Evolutionary conservation across 2,329 filamentous ascomycete species (phyloP).

Genomic region (Pezicula carpinea): DNA sequence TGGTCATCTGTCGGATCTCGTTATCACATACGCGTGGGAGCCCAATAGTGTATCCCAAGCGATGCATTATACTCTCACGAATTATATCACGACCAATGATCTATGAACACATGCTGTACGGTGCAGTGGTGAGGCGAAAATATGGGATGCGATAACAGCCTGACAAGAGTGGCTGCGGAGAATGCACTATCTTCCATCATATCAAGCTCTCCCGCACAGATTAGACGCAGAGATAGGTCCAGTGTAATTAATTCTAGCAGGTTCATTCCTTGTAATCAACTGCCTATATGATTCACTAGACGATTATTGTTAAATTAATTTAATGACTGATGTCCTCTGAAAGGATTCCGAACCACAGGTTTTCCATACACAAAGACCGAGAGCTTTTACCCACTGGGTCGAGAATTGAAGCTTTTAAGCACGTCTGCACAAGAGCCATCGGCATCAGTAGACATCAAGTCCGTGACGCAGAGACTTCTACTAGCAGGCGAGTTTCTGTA

Average conservation of each 20-base stretch:
- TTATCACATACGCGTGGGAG: neutral
- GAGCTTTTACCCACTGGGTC: slow-evolving; percentile 2
- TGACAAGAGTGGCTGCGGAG: too few relatives aligned
- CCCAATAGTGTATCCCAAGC: too few relatives aligned
- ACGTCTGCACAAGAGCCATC: neutral
- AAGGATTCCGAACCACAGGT: slow-evolving; percentile 1
- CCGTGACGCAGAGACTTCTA: neutral
- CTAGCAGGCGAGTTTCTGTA: neutral
- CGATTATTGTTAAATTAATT: neutral
- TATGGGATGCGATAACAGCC: too few relatives aligned
- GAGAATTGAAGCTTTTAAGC: slow-evolving; percentile 6
- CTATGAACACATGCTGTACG: neutral
- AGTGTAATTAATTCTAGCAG: neutral
- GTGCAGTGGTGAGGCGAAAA: neutral
- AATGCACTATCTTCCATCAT: neutral
- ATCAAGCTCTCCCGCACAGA: neutral
- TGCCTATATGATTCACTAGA: neutral
- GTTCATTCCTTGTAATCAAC: neutral
- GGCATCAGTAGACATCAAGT: neutral
- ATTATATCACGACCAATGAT: neutral
- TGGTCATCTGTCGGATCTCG: neutral
- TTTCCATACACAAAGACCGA: slow-evolving; percentile 5
- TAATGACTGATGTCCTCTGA: neutral
- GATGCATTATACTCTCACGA: neutral
- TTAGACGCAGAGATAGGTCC: neutral